Evolutionary conservation across 805 yeast genomes (phyloP).

Genomic region (Peterozyma toletana): DNA sequence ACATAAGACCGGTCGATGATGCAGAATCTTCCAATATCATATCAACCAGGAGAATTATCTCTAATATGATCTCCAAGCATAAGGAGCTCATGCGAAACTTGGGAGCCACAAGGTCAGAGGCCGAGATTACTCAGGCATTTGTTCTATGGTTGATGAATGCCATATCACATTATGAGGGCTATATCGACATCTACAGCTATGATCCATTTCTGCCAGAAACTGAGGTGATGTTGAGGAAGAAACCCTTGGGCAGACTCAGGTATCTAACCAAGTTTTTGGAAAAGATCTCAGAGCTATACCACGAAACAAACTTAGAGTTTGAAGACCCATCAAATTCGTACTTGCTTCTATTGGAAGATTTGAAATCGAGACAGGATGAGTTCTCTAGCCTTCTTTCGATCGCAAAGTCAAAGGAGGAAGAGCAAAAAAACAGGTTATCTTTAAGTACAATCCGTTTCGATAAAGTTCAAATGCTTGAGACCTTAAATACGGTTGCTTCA

Average conservation of each 20-base stretch:
- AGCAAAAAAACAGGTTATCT: slow-evolving; percentile 13
- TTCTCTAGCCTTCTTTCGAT: slow-evolving; percentile 12
- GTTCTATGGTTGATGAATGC: slow-evolving; percentile 7
- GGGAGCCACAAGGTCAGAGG: not conserved
- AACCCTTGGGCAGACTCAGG: slow-evolving; percentile 23
- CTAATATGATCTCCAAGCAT: not conserved
- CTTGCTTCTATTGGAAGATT: not conserved
- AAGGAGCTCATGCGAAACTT: slow-evolving; percentile 1
- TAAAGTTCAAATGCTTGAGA: slow-evolving; percentile 7
- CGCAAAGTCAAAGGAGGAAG: slow-evolving; percentile 16
- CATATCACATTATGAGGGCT: slow-evolving; percentile 14
- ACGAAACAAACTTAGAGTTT: slow-evolving; percentile 14
- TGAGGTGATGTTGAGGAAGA: slow-evolving; percentile 20
- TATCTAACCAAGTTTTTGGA: slow-evolving; percentile 16
- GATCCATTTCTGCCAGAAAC: slow-evolving; percentile 15
- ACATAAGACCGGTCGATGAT: not conserved
- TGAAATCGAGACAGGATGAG: slow-evolving; percentile 10
- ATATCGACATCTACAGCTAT: slow-evolving; percentile 15
- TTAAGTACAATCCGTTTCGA: slow-evolving; percentile 9
- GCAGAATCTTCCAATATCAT: slow-evolving; percentile 2
- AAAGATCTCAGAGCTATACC: slow-evolving; percentile 14
- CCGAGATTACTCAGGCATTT: slow-evolving; percentile 2
- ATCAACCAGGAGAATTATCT: slow-evolving; percentile 3
- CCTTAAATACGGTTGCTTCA: slow-evolving; percentile 8
- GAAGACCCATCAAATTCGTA: slow-evolving; percentile 27